These are phyloP conservation scores for Galerina sulciceps DNA, from an alignment of 768 basidiomycete species.

Conservation along the genomic window DNA sequence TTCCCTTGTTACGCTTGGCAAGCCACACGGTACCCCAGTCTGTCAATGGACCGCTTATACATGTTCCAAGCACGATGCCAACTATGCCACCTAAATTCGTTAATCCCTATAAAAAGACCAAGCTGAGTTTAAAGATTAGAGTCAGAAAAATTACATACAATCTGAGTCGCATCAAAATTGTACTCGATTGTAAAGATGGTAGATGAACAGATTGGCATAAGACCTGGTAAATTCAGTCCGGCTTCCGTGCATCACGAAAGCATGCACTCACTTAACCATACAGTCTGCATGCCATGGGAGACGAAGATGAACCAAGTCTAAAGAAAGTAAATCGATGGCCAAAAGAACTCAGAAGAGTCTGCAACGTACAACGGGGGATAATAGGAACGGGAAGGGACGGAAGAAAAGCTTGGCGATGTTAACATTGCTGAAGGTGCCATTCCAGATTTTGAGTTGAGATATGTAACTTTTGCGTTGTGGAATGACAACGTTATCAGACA, in stretches of 20 bases:
- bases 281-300: conserved; percentile 45
- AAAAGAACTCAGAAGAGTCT: conserved; percentile 5
- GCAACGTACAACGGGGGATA: conserved; percentile 42
- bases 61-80: conserved; percentile 42
- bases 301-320: conserved; percentile 43
- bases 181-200: conserved; percentile 50
- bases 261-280: conserved; percentile 41
- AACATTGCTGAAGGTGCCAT: conserved; percentile 38
- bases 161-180: conserved; percentile 44
- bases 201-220: conserved; percentile 46
- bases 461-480: conserved; percentile 29
- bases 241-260: not conserved
- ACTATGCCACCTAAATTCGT: conserved; percentile 48
- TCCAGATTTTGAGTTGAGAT: conserved; percentile 39
- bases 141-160: too few relatives aligned
- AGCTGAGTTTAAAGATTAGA: too few relatives aligned
- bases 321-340: not conserved
- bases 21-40: conserved; percentile 48
- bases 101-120: conserved; percentile 29
- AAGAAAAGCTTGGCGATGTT: conserved; percentile 40
- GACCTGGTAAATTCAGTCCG: conserved; percentile 26
- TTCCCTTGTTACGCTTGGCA: conserved; percentile 44
- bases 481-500: conserved; percentile 1
- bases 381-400: conserved; percentile 45
- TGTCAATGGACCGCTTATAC: conserved; percentile 40